These are phyloP conservation scores for Angomonas deanei DNA, from an alignment of 208 protist species.

Conservation along the genomic window DNA sequence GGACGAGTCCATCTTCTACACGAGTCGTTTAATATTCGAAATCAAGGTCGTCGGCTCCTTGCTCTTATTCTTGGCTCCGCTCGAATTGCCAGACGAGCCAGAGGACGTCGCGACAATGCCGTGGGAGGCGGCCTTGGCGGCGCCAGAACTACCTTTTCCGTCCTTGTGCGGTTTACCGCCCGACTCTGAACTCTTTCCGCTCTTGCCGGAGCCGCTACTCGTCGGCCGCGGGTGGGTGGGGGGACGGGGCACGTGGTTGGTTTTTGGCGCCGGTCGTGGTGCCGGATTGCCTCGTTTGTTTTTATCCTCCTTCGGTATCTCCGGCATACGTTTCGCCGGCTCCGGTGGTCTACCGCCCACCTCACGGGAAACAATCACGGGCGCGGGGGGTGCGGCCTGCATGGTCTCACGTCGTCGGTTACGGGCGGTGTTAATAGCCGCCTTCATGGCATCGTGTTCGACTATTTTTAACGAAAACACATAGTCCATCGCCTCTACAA, in stretches of 20 bases:
- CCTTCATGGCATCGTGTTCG: slow-evolving; percentile 33
- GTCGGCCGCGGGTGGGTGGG: background rate
- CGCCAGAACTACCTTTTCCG: background rate
- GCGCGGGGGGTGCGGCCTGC: background rate
- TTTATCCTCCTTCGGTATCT: too few relatives aligned
- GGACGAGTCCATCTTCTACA: background rate
- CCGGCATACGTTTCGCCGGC: too few relatives aligned
- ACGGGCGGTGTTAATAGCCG: slow-evolving; percentile 8
- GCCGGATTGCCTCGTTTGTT: too few relatives aligned
- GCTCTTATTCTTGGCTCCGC: too few relatives aligned
- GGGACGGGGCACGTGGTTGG: background rate
- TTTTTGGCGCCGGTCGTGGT: background rate
- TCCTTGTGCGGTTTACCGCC: background rate
- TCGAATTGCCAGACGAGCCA: too few relatives aligned
- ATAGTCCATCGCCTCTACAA: slow-evolving; percentile 37
- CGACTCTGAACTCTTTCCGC: background rate
- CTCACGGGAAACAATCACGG: too few relatives aligned
- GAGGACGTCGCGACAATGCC: too few relatives aligned
- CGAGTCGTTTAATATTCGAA: background rate
- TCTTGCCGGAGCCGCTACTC: background rate
- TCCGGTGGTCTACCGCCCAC: too few relatives aligned
- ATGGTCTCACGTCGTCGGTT: background rate
- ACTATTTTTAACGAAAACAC: slow-evolving; percentile 31
- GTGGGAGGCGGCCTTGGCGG: too few relatives aligned
- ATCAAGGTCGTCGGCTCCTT: background rate